Conservation (phyloP, 805 yeast genomes). For the Cyberlindnera suaveolens region DNA sequence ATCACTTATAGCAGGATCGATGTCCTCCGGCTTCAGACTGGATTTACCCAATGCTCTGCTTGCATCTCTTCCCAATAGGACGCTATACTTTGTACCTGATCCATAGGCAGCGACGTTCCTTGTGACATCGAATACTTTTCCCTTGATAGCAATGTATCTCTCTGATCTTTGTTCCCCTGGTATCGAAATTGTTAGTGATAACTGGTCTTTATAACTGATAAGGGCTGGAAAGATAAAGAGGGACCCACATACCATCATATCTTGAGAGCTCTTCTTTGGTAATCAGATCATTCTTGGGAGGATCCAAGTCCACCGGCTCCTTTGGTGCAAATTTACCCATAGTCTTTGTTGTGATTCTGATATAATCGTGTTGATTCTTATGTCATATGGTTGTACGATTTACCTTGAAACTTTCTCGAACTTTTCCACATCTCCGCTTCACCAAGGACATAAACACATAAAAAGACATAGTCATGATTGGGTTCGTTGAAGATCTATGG, state of each 20-base stretch:
- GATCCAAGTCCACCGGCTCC: conserved; percentile 42
- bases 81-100: conserved; percentile 66
- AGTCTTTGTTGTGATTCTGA: background rate
- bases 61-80: conserved; percentile 71
- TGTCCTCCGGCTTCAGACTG: conserved; percentile 48
- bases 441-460: background rate
- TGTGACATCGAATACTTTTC: conserved; percentile 74
- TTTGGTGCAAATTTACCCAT: conserved; percentile 45
- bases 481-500: conserved; percentile 70
- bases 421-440: too few species aligned
- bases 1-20: conserved; percentile 37
- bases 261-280: conserved; percentile 35
- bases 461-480: conserved; percentile 8
- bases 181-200: background rate
- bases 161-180: conserved; percentile 23
- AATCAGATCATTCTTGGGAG: conserved; percentile 42
- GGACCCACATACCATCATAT: conserved; percentile 36
- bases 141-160: conserved; percentile 71
- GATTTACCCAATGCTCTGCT: conserved; percentile 72
- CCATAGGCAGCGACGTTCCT: conserved; percentile 64
- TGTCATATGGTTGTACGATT: background rate
- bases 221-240: background rate
- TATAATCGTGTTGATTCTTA: background rate
- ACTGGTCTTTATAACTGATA: background rate
- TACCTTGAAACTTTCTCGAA: too few species aligned